Evolutionary conservation across 345 rosid species (phyloP), one percentile per base, ranked within the genome.

Genomic region (Gossypium bickii): DNA sequence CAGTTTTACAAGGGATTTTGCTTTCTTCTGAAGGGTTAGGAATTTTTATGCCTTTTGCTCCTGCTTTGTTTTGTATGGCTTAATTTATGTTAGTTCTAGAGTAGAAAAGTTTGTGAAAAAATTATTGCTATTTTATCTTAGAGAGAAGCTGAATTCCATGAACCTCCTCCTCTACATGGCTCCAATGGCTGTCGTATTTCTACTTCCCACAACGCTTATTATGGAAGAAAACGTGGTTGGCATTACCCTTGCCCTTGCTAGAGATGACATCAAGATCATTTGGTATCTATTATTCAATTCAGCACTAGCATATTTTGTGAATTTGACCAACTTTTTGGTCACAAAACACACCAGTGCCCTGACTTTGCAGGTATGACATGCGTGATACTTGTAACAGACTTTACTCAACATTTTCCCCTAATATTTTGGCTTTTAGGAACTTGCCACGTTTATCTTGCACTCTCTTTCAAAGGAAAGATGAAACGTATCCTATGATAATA

Each of bases 71-170:
- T 41, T 72, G 29, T 22, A 51, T 22, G 24, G 52, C 45, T 1
- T 49, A 38, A 13, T 69, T 66, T 62, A 11, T 10, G 10, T 11
- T 15, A 56, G 62, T 71, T 59, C 2, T 13, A 71, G 4, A 38
- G 48, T 60, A 70, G 38, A 64, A 67, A 73, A 27, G 22, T 10
- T 48, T 64, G 72, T 71, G 84, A 69, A 85, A 77, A 76, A 24
- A 4, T 1, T 18, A 56, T 64, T 29, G 43, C 25, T 24, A 27
- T 78, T 70, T 34, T 76, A 48, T 79, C 83, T 57, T 16, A 93
- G 99, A 89, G 99, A 96, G 86, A 96, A 93, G 91, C 90, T 96
- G 75, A 92, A 93, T 86, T 93, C 99, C 25, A 92, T 96, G 98
- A 96, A 96, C 78, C 92, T 96, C 15, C 95, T 96, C 49, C 87